These are phyloP conservation scores for Cucurbita moschata DNA, from an alignment of 306 rosid species.

Conservation along the genomic window DNA sequence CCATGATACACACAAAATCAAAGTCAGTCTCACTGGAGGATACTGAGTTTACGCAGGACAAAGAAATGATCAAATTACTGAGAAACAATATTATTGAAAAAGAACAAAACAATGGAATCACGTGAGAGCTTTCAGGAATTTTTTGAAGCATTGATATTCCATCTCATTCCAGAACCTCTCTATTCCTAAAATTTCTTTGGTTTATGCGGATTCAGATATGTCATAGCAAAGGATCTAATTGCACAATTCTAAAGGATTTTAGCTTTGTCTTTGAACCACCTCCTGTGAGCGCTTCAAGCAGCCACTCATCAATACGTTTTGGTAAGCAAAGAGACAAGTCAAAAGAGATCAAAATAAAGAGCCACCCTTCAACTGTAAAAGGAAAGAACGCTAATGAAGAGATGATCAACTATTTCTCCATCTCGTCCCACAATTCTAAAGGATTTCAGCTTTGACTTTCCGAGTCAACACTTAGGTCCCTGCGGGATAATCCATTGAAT, in stretches of 20 bases:
- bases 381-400: not conserved
- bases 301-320: not conserved
- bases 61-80: not conserved
- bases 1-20: slow-evolving; percentile 5
- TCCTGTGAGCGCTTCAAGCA: not conserved
- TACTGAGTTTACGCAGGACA: not conserved
- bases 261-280: not conserved
- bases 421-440: not conserved
- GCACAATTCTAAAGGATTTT: not conserved
- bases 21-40: not conserved
- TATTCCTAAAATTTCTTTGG: not conserved
- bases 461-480: not conserved
- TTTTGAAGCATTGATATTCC: not conserved
- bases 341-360: not conserved
- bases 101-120: not conserved
- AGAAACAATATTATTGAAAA: not conserved
- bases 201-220: not conserved
- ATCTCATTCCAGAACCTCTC: not conserved
- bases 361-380: not conserved
- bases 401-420: not conserved
- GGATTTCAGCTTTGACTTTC: not conserved
- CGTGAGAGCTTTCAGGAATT: not conserved
- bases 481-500: too few species aligned
- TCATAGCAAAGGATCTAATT: not conserved
- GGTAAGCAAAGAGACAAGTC: not conserved